A percentile compares a stretch with the other conserved stretches of the same genome.
Evolutionary conservation across 106 monocot genomes (phyloP).

Genomic region (Dioscorea zingiberensis): DNA sequence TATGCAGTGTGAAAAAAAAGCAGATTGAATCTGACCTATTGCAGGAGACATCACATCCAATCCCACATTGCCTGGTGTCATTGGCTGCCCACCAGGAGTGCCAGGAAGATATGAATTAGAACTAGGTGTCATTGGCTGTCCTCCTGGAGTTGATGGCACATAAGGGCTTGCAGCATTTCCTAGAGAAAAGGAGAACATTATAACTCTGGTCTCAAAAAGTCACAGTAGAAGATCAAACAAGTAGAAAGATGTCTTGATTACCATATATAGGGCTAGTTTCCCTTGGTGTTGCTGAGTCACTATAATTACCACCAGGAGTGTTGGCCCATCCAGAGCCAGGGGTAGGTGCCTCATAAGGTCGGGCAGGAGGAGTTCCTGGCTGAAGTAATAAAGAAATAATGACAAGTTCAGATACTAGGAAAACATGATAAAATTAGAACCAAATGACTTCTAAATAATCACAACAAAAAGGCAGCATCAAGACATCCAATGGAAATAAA

Average conservation of each 20-base stretch:
- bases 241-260: constrained; percentile 4
- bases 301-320: constrained; percentile 87
- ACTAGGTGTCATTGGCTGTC: constrained; percentile 95
- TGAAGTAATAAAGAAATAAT: constrained; percentile 18
- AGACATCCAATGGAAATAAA: too few species aligned
- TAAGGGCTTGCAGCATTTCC: constrained; percentile 95
- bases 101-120: constrained; percentile 88
- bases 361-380: constrained; percentile 82
- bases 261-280: constrained; percentile 70
- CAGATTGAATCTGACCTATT: constrained; percentile 40
- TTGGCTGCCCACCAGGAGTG: constrained; percentile 95
- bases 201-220: neutral
- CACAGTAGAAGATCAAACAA: neutral
- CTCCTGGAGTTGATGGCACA: constrained; percentile 91
- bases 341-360: constrained; percentile 91
- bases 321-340: constrained; percentile 96
- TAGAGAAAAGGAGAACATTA: constrained; percentile 15
- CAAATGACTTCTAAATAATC: neutral
- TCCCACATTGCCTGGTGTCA: constrained; percentile 96
- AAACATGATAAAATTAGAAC: neutral
- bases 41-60: constrained; percentile 92
- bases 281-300: constrained; percentile 73
- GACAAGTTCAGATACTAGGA: neutral
- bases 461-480: too few species aligned
- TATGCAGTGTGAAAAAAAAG: neutral